Conservation (phyloP, 2,329 filamentous ascomycete species). For the Camptophora hylomeconis region DNA sequence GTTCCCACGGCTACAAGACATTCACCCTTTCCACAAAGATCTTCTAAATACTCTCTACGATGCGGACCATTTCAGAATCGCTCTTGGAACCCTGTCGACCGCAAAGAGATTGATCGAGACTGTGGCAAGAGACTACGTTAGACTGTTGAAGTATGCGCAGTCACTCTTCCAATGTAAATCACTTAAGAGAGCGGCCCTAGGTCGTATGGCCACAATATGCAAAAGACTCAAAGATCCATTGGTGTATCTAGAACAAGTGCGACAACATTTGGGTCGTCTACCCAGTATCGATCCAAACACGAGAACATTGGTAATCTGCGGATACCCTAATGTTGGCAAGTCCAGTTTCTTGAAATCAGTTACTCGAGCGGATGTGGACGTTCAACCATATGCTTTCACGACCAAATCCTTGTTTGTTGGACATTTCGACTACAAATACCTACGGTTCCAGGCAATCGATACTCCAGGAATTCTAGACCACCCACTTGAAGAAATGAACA, state of each 20-base stretch:
- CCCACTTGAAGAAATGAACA: conserved; percentile 98
- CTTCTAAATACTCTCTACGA: conserved; percentile 97
- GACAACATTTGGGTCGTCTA: conserved; percentile 92
- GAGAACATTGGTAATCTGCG: conserved; percentile 86
- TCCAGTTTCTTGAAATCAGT: conserved; percentile 88
- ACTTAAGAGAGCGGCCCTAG: conserved; percentile 87
- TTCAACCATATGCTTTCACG: conserved; percentile 96
- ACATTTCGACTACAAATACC: conserved; percentile 94
- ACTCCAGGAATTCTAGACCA: conserved; percentile 98
- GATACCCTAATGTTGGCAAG: conserved; percentile 96
- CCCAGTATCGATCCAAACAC: conserved; percentile 98
- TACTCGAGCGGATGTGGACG: conserved; percentile 87
- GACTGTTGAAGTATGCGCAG: conserved; percentile 91
- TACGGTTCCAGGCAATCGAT: conserved; percentile 84
- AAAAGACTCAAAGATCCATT: conserved; percentile 90
- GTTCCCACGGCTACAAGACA: conserved; percentile 84
- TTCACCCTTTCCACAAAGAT: conserved; percentile 87
- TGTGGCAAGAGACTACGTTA: conserved; percentile 89
- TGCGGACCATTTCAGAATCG: conserved; percentile 94
- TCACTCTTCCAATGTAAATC: conserved; percentile 98
- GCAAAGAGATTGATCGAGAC: conserved; percentile 96
- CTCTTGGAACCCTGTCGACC: conserved; percentile 87
- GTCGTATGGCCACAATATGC: conserved; percentile 96
- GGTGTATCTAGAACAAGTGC: conserved; percentile 88
- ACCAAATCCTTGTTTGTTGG: conserved; percentile 96